These are phyloP conservation scores for Saturnispora mendoncae DNA, from an alignment of 805 yeast species.

Conservation along the genomic window DNA sequence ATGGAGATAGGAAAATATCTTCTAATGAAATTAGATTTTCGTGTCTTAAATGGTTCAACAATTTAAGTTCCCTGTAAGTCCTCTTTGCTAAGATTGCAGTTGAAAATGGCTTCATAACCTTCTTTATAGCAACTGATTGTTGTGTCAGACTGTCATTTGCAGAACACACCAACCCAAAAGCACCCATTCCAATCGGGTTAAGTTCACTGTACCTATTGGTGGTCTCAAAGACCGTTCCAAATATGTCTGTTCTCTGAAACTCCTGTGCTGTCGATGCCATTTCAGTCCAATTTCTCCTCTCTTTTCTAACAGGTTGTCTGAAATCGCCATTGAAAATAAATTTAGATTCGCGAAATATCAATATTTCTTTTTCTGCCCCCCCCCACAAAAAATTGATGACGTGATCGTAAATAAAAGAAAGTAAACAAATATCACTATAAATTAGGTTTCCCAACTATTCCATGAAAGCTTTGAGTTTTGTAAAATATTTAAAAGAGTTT, in stretches of 20 bases:
- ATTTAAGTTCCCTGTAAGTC: slow-evolving; percentile 90
- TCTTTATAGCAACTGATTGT: slow-evolving; percentile 93
- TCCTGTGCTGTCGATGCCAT: slow-evolving; percentile 29
- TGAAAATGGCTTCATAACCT: slow-evolving; percentile 94
- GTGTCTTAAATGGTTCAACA: slow-evolving; percentile 86
- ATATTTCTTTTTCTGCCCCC: too few species aligned
- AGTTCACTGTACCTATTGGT: slow-evolving; percentile 83
- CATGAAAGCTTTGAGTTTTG: too few species aligned
- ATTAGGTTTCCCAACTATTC: too few species aligned
- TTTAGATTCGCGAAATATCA: too few species aligned
- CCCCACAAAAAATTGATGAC: too few species aligned
- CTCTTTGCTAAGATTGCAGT: slow-evolving; percentile 93
- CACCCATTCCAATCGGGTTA: slow-evolving; percentile 99
- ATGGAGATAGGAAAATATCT: slow-evolving; percentile 88
- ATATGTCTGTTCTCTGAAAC: slow-evolving; percentile 71
- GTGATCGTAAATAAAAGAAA: too few species aligned
- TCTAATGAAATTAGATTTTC: slow-evolving; percentile 89
- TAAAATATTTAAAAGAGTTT: too few species aligned
- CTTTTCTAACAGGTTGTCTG: not conserved
- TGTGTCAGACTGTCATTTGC: slow-evolving; percentile 86
- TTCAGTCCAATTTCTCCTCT: not conserved
- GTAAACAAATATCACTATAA: too few species aligned
- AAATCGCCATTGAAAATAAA: not conserved
- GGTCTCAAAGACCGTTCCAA: slow-evolving; percentile 91
- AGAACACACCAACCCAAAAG: slow-evolving; percentile 95